Evolutionary conservation across 208 protist species (phyloP), one percentile per base, ranked within the genome.

Genomic region (Histomonas meleagridis): DNA sequence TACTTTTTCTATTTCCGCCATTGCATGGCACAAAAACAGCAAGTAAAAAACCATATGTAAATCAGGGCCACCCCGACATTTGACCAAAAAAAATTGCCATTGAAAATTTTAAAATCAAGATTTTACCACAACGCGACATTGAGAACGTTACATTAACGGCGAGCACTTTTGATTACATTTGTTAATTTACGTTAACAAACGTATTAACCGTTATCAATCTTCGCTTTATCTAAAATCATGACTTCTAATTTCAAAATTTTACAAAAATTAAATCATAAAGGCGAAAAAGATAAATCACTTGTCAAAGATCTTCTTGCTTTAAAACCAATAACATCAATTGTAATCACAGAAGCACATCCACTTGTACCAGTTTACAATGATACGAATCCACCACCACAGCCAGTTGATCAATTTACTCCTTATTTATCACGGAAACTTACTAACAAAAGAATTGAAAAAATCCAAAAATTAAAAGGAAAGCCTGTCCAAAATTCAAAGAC

Each of bases 381-480:
- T 43, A 46, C 18, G 18, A 76, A 76, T 76, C 76, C 76, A 38
- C 76, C 76, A 46, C 76, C 76, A 1, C 40, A 51, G 10, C 76
- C 76, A 51, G 32, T 86, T 43, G 76, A 86, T 28, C 76, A 86
- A 86, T 86, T 86, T 28, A 46, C 76, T 23, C 76, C 76, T 38
- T 86, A 86, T 38, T 55, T 86, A 21, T 86, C 76, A 18, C 38
- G 76, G 28, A 86, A 86, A 86, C 23, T 55, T 38, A 32, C 76
- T 12, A 38, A 10, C 10, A 86, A 86, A 55, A 7, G 76, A 2
- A 14, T 32, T 18, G 76, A 86, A 38, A 51, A 40, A 38, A 86
- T 86, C 18, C 18, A 43, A 38, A 86, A 86, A 16, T 23, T 86
- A 2, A 86, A 86, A 55, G 40, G 46, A 1, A 12, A 43, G 2